phyloP scores from a whole-genome alignment of 768 basidiomycete species.

The Panaeolus cyanescens region DNA sequence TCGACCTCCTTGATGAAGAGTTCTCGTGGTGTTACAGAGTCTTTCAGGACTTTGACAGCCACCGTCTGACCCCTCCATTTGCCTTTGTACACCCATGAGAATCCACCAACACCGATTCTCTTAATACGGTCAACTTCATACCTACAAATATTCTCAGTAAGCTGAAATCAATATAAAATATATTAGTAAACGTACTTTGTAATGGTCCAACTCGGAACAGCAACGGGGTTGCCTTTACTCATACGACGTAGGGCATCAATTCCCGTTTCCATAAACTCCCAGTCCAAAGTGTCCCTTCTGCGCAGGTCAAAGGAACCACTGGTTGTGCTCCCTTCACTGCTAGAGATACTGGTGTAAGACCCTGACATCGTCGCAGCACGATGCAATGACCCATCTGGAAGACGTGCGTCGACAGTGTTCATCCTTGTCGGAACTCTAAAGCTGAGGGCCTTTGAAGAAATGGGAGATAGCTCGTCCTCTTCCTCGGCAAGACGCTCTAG shows the following conservation, averaged over 20 bases:
- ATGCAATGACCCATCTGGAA: neutral
- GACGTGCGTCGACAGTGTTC: neutral
- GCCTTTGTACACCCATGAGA: conserved; percentile 74
- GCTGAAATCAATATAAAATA: neutral
- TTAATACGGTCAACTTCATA: conserved; percentile 71
- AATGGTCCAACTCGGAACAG: conserved; percentile 72
- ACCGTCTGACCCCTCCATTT: conserved; percentile 65
- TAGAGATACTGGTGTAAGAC: conserved; percentile 15
- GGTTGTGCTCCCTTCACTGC: conserved; percentile 11
- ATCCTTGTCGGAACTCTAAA: neutral
- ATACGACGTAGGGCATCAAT: conserved; percentile 68
- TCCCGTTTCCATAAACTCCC: conserved; percentile 66
- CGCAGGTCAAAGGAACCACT: conserved; percentile 12
- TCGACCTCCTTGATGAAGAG: conserved; percentile 69
- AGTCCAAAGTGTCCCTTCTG: conserved; percentile 50
- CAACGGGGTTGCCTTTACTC: conserved; percentile 39
- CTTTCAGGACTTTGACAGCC: conserved; percentile 71
- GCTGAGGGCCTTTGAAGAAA: neutral
- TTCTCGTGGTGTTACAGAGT: conserved; percentile 49
- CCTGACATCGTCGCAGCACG: neutral
- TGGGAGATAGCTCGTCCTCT: conserved; percentile 6
- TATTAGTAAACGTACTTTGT: conserved; percentile 43
- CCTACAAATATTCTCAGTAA: conserved; percentile 27
- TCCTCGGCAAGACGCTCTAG: conserved; percentile 24
- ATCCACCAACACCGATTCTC: conserved; percentile 69